Evolutionary conservation across 2,329 filamentous ascomycete genomes (phyloP), one percentile per base, ranked within the genome.

Genomic region (Aspergillus clavatus): DNA sequence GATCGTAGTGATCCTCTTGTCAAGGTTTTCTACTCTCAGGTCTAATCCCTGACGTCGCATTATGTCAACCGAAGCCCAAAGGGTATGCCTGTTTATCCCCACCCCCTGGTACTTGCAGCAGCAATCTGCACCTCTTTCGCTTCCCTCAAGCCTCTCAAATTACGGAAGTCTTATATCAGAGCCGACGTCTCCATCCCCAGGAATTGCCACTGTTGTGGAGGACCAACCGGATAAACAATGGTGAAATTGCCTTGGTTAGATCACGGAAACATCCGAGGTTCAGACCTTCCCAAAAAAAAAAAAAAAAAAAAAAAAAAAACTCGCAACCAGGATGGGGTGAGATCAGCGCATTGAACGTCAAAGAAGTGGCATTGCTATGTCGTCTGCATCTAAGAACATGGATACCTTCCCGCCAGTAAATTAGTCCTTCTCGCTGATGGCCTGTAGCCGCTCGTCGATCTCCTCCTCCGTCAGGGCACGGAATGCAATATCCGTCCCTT

Each of bases 381-480:
- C 48, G 39, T 57, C 51, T 48, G 47, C 44, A 49, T 56, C 55
- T 53, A 55, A 43, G 41, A 46, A 45, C 40, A 52, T 50, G 49
- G 45, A 47, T 48, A 43, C 43, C 48, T 42, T 51, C n/a, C n/a
- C n/a, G 46, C 31, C 29, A 24, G 41, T 33, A 48, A 45, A 43
- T 82, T 80, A 98, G 74, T 98, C 93, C 81, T 96, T 97, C 79
- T 98, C 93, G 47, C 89, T 89, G 70, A 98, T 98, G 45, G 91
- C 89, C 73, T 97, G 90, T 75, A 98, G 81, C 72, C 93, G 82
- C 74, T 97, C 93, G 63, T 98, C 93, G 69, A 98, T 96, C 81
- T 98, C 91, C 27, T 97, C 90, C 72, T 96, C 91, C 23, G 87
- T 95, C 70, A 98, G 79, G 58, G 84, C 86, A 68, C 90, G 83